Evolutionary conservation across 176 grass and related monocot species (phyloP), one percentile per base, ranked within the genome.

Genomic region (Miscanthus lutarioriparius): DNA sequence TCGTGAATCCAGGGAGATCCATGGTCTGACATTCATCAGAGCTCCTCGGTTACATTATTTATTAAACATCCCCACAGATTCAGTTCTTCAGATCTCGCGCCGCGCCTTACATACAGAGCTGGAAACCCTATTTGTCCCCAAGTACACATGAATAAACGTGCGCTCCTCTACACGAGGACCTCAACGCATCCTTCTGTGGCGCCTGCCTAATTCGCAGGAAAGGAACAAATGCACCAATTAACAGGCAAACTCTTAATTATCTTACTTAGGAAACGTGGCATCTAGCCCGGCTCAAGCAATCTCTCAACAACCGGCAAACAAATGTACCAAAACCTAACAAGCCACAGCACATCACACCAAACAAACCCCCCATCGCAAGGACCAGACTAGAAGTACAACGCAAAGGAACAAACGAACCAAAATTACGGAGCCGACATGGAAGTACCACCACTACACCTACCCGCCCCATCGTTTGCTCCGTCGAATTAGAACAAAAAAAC

Each of bases 71-170:
- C 28, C 39, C 56, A 64, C 36, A 23, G 30, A 68, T 70, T 67
- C 48, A 79, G 25, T 59, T 74, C 45, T 78, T 85, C 79, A 83
- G 88, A 86, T 79, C 88, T 73, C 13, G 66, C 26, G 25, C 35
- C 13, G 66, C 26, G 25, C 35, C 43, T 64, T 44, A 39, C 47
- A 49, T 54, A 54, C 51, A 54, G 38, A 48, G 41, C 15, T 64
- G 27, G 73, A 66, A 82, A 77, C 53, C 22, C 43, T 11, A 66
- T 44, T 10, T 77, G 65, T 77, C 14, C 20, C 20, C n/a, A 45
- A 44, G 10, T 12, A 76, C 54, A 58, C 28, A n/a, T 35, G 25
- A 25, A 26, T 43, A 35, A 65, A 58, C 38, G 27, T 47, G 64
- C 7, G 19, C 28, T 53, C 64, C 64, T 53, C 32, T 40, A 54